Evolutionary conservation across 2,329 filamentous ascomycete species (phyloP), one percentile per base, ranked within the genome.

Genomic region (Colletotrichum lindemuthianum): DNA sequence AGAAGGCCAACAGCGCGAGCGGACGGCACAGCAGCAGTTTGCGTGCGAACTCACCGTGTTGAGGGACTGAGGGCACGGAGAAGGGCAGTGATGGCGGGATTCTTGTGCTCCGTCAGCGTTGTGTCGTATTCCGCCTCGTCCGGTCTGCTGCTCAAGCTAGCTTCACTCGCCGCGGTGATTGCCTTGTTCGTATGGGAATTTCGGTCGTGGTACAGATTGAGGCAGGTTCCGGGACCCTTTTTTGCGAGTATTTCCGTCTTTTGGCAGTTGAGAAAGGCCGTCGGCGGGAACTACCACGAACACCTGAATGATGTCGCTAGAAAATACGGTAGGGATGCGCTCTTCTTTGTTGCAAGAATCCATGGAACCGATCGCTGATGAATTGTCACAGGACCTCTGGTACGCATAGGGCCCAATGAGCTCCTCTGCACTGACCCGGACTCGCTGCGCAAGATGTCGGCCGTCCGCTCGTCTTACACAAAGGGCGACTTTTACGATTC

Each of bases 351-450:
- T 9, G 11, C 39, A 41, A 45, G 1, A 41, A 33, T 7, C 15
- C 69, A 69, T 24, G 67, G 71, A 40, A 68, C 65, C 8, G 63
- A 66, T 41, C 8, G 43, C 60, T 63, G 15, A 63, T 53, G 10
- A 48, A 53, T 16, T 8, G 39, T 24, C 32, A 6, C 49, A 72
- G 77, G 77, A 2, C 69, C 75, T 6, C 71, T 81, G 10, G 75
- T 76, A 2, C 76, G 81, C 6, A 76, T 82, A 39, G 80, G 79
- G 0, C 80, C 81, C 9, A 79, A 80, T 47, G 73, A 79, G 40
- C 69, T 82, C 1, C 65, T 78, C 4, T 80, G 76, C 1, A 71
- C 73, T 16, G 81, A 82, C 59, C 76, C 78, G 0, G 75, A 74
- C 4, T 68, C 71, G 9, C 63, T 73, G 40, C 71, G 70, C 32